Evolutionary conservation across 1,284 basidiomycete species (phyloP), one percentile per base, ranked within the genome.

Genomic region (Sanghuangporus sanghuang): DNA sequence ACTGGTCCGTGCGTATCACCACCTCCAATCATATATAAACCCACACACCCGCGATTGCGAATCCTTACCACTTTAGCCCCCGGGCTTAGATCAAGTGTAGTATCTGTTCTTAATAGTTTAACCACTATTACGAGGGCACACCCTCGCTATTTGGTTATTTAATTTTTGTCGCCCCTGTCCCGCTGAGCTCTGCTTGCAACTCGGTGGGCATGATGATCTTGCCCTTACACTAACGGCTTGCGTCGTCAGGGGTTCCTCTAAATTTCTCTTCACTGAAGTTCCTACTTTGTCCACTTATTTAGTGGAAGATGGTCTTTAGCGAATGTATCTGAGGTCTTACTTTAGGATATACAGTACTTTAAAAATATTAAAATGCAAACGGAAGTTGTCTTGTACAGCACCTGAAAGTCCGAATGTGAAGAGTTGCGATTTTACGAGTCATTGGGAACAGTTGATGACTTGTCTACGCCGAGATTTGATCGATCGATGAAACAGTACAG

Each of bases 51-150:
- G 4, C 38, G n/a, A 5, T 57, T n/a, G 2, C 8, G 52, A 49
- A 49, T 78, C 81, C 69, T 84, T 79, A 89, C 86, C 87, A 89
- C 89, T 92, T 86, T 92, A 91, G 87, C 90, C 90, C 89, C 90
- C 90, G 90, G 90, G 90, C 88, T 92, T 93, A 90, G 90, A 92
- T 90, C 90, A 93, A 93, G 90, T 93, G 90, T 93, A 92, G 91
- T 92, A 92, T 90, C 87, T 90, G 87, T 90, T 89, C 87, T 90
- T 89, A 87, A 86, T 85, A 86, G 85, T 85, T 86, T 85, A 86
- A 85, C 83, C 83, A 84, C 84, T 86, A 85, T 85, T 85, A 85
- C 77, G 76, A 72, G 71, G 75, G 74, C 74, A 75, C 72, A 74
- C 74, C 73, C 70, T 68, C 73, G 74, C 75, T 73, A 64, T 72